Percentiles rank a stretch among this genome's conserved stretches.
Conservation (phyloP, 345 rosid genomes). For the Pistacia integerrima region DNA sequence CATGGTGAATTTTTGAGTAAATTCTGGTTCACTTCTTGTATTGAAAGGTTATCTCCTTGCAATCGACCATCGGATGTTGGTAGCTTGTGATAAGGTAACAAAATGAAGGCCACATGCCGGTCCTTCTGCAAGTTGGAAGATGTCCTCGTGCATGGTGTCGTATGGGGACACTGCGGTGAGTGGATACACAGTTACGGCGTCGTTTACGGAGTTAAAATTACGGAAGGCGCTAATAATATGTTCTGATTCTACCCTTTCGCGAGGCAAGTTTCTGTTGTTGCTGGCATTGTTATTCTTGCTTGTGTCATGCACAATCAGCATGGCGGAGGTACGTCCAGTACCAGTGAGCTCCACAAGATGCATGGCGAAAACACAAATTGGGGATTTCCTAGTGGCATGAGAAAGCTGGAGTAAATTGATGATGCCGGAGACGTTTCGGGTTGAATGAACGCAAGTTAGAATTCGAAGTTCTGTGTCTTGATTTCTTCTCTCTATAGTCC, state of each 20-base stretch:
- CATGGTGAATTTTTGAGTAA: slow-evolving; percentile 25
- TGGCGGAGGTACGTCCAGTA: slow-evolving; percentile 2
- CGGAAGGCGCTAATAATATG: slow-evolving; percentile 26
- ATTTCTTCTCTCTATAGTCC: slow-evolving; percentile 9
- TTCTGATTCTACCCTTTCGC: slow-evolving; percentile 17
- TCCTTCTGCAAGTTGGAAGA: slow-evolving; percentile 33
- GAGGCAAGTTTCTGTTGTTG: background rate
- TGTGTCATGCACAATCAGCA: slow-evolving; percentile 6
- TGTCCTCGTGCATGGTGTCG: slow-evolving; percentile 36
- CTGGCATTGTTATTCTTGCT: background rate
- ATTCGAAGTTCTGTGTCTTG: slow-evolving; percentile 4
- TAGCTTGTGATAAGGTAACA: slow-evolving; percentile 34
- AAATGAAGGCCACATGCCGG: slow-evolving; percentile 21
- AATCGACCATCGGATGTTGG: slow-evolving; percentile 3
- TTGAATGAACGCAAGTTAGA: slow-evolving; percentile 6
- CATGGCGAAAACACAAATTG: background rate
- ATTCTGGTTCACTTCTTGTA: slow-evolving; percentile 22
- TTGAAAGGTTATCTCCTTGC: slow-evolving; percentile 16
- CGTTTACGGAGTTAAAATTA: background rate
- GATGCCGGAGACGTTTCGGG: slow-evolving; percentile 10
- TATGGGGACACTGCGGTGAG: slow-evolving; percentile 36
- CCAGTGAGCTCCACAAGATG: slow-evolving; percentile 2
- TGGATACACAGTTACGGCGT: slow-evolving; percentile 16
- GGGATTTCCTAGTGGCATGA: slow-evolving; percentile 11
- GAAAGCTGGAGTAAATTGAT: slow-evolving; percentile 9